A percentile compares a stretch with the other conserved stretches of the same genome.
These are phyloP conservation scores for Trametes polyzona DNA, from an alignment of 1,284 basidiomycete genomes.

Conservation along the genomic window DNA sequence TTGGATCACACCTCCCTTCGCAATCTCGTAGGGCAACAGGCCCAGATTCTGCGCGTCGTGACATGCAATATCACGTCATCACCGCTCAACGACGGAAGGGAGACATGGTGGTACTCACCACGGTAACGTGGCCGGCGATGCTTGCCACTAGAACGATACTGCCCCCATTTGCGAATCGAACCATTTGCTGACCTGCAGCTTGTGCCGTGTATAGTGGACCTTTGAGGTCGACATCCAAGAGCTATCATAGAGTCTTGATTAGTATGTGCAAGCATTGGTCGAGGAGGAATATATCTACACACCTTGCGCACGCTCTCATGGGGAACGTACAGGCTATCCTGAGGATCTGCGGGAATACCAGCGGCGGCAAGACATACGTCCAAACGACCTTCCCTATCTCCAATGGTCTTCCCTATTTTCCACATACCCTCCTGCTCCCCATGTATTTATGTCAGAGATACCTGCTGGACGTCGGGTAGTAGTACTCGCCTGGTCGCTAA, in stretches of 20 bases:
- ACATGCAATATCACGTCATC: constrained; percentile 56
- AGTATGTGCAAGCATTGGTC: too few species aligned
- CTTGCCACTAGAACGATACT: constrained; percentile 85
- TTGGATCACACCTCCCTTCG: constrained; percentile 81
- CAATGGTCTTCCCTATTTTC: constrained; percentile 62
- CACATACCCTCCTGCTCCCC: constrained; percentile 48
- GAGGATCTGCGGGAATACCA: constrained; percentile 51
- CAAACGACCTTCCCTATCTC: constrained; percentile 65
- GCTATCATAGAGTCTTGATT: too few species aligned
- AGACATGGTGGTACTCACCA: constrained; percentile 49
- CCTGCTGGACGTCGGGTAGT: neutral
- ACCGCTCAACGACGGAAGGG: constrained; percentile 33
- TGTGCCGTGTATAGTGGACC: constrained; percentile 81
- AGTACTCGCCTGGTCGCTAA: neutral
- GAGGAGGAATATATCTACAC: too few species aligned
- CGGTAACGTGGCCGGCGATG: constrained; percentile 84
- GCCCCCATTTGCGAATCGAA: constrained; percentile 65
- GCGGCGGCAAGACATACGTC: constrained; percentile 81
- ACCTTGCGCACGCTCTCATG: constrained; percentile 67
- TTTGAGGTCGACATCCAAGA: constrained; percentile 75
- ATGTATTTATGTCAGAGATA: neutral
- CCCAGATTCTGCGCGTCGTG: neutral
- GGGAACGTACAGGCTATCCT: constrained; percentile 69
- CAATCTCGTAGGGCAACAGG: constrained; percentile 70
- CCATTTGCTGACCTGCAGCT: constrained; percentile 79